These are phyloP conservation scores for Paecilomyces sp. DNA, from an alignment of 2,329 filamentous ascomycete species.

Conservation along the genomic window DNA sequence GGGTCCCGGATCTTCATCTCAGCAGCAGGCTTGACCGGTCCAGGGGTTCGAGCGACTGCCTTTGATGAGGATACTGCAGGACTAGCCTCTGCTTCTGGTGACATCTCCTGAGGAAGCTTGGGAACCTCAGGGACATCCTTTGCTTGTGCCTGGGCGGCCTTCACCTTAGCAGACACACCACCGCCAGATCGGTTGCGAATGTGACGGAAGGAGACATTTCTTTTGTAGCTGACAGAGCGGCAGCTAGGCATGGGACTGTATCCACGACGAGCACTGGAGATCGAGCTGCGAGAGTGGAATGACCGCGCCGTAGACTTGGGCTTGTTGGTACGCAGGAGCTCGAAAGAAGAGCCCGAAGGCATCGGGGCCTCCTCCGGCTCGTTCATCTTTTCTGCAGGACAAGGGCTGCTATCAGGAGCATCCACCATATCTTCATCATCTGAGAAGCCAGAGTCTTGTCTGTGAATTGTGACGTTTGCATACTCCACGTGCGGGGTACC, in stretches of 20 bases:
- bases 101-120: conserved; percentile 12
- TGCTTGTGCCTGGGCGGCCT: conserved; percentile 15
- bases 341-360: conserved; percentile 20
- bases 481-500: conserved; percentile 48
- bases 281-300: conserved; percentile 40
- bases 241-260: conserved; percentile 26
- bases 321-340: conserved; percentile 23
- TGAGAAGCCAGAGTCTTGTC: conserved; percentile 22
- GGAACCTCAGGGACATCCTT: conserved; percentile 16
- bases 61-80: conserved; percentile 34
- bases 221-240: conserved; percentile 48
- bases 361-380: conserved; percentile 9
- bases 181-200: conserved; percentile 35
- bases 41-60: conserved; percentile 26
- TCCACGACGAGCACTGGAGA: conserved; percentile 40
- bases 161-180: conserved; percentile 16
- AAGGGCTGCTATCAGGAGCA: neutral
- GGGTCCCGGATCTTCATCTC: conserved; percentile 34
- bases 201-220: conserved; percentile 58
- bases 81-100: conserved; percentile 23
- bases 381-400: neutral
- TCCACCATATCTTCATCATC: conserved; percentile 2
- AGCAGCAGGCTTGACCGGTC: conserved; percentile 19
- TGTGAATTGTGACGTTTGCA: conserved; percentile 63
- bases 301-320: conserved; percentile 27